Base-by-base conservation (phyloP, 169 alveolate species). In the Plasmodium knowlesi region DNA sequence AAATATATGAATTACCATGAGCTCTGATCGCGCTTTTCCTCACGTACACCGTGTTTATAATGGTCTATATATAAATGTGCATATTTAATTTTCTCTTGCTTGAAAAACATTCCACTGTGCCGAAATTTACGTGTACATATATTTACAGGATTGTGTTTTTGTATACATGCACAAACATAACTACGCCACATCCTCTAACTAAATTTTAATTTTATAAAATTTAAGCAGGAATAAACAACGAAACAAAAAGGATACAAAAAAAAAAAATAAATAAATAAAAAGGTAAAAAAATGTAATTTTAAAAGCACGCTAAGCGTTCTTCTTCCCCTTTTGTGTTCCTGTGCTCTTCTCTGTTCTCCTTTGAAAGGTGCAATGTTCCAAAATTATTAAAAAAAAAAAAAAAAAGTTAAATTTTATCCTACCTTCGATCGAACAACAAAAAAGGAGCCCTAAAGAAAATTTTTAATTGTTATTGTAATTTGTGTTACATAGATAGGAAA, bases 371-470 rank as follows among this genome's bases (percentile, higher is more conserved):
- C 19, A 43, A 10, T 1, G 25, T 25, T 19, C 73, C 41, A 61
- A 32, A 19, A 19, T 72, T 41, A 86, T 53, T 74, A 86, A 46
- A 41, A 39, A 39, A 39, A 39, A 39, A 39, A n/a, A 16, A 85
- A 85, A 19, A 22, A 22, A n/a, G 25, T 61, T 67, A 86, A 12
- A 86, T 54, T 86, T 73, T 86, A 50, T 28, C 71, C 76, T 22
- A 74, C 43, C 54, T 86, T 86, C n/a, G 86, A 50, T 50, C 80
- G 41, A 50, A 53, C 70, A 74, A 86, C 54, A 43, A 86, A 86
- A 70, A 86, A 86, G 22, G 93, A 86, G 30, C 93, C 93, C 93
- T 86, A 19, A 82, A n/a, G 32, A 74, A 74, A 86, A 43, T 19
- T 86, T 19, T 74, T 19, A 32, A 37, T 70, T 50, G 72, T 39